These are phyloP conservation scores for Ambrosia artemisiifolia DNA, from an alignment of 129 eudicot species.

Conservation along the genomic window DNA sequence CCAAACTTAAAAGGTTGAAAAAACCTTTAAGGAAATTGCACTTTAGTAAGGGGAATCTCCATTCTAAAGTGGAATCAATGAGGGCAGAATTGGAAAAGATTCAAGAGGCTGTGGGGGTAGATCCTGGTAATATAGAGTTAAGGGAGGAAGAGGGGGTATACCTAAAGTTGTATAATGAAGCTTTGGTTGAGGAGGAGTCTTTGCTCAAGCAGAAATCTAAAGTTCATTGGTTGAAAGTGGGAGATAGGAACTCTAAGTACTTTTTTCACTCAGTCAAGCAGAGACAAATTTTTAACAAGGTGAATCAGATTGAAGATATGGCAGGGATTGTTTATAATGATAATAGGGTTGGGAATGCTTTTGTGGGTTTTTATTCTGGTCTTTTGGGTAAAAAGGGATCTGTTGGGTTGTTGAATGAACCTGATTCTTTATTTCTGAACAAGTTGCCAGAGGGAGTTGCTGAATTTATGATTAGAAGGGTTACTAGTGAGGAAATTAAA, in stretches of 20 bases:
- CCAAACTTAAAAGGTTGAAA: too few species aligned
- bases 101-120: too few species aligned
- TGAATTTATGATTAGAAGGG: too few species aligned
- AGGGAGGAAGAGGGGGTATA: neutral
- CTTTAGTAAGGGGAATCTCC: too few species aligned
- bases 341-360: neutral
- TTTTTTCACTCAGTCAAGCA: neutral
- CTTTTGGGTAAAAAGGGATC: too few species aligned
- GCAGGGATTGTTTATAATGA: neutral
- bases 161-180: too few species aligned
- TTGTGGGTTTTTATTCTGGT: neutral
- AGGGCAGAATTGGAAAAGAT: too few species aligned
- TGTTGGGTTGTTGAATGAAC: neutral
- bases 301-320: too few species aligned
- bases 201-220: neutral
- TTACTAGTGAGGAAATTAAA: neutral
- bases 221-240: neutral
- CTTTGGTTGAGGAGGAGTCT: neutral
- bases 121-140: neutral
- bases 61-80: too few species aligned
- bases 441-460: too few species aligned
- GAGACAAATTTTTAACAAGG: neutral
- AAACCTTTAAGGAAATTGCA: too few species aligned
- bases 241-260: neutral
- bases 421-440: too few species aligned